These are phyloP conservation scores for Fusarium xylarioides DNA, from an alignment of 2,329 filamentous ascomycete species.

Conservation along the genomic window DNA sequence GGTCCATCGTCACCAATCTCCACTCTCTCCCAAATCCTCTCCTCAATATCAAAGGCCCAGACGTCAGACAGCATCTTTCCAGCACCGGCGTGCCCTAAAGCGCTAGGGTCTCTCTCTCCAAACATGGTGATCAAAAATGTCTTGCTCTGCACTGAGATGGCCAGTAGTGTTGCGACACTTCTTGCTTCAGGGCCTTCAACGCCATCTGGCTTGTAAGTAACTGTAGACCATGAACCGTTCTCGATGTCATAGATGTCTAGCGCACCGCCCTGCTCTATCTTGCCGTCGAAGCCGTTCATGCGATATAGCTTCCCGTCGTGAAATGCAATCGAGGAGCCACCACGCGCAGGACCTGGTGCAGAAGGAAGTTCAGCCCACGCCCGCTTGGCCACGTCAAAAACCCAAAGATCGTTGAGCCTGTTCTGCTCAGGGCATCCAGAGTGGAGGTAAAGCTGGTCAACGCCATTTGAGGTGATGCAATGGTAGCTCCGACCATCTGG, in stretches of 20 bases:
- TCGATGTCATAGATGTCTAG: background rate
- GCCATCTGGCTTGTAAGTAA: background rate
- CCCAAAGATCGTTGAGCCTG: background rate
- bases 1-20: background rate
- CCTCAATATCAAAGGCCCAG: background rate
- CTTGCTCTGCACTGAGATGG: rapidly evolving
- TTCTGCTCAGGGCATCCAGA: background rate
- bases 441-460: background rate
- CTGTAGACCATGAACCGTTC: background rate
- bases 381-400: background rate
- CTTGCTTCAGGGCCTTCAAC: background rate
- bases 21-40: background rate
- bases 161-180: background rate
- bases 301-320: background rate
- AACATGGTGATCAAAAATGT: background rate
- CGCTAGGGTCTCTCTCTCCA: background rate
- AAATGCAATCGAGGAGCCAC: background rate
- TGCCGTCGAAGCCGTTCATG: conserved; percentile 1
- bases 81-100: background rate
- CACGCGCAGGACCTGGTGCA: background rate
- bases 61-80: background rate
- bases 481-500: background rate
- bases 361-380: background rate
- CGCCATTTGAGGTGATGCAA: background rate
- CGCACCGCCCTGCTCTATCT: background rate